Conservation (phyloP, 371 early-diverging fungal genomes). For the Lichtheimia hyalospora region DNA sequence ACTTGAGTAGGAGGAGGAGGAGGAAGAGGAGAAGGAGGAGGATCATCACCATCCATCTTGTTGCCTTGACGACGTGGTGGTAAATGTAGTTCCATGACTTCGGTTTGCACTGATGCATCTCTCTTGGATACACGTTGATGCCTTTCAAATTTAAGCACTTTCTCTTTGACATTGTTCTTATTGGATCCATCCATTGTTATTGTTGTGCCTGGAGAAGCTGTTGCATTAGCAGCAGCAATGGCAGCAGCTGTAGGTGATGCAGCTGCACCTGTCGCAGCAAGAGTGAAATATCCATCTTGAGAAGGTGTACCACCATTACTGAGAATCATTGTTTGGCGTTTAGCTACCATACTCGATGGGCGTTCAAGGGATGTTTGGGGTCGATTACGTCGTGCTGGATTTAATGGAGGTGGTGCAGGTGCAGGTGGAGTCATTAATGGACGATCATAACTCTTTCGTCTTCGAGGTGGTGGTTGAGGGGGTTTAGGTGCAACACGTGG, state of each 20-base stretch:
- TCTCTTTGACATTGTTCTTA: background rate
- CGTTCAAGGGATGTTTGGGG: slow-evolving; percentile 11
- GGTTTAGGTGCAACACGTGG: slow-evolving; percentile 40
- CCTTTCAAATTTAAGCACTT: background rate
- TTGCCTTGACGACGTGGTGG: too few species aligned
- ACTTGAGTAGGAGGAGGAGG: too few species aligned
- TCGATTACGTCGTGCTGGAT: background rate
- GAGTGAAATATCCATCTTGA: slow-evolving; percentile 22
- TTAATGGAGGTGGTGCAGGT: background rate
- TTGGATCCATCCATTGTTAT: too few species aligned
- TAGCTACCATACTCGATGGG: slow-evolving; percentile 29
- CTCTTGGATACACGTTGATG: background rate
- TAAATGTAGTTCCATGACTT: too few species aligned
- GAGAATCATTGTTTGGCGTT: slow-evolving; percentile 23
- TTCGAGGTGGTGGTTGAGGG: slow-evolving; percentile 12
- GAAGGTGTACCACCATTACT: slow-evolving; percentile 1
- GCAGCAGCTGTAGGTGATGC: slow-evolving; percentile 4
- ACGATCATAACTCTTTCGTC: too few species aligned
- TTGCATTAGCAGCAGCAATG: slow-evolving; percentile 34
- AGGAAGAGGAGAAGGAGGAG: too few species aligned
- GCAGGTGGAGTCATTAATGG: background rate
- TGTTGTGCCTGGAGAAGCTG: slow-evolving; percentile 10
- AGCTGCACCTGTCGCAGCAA: slow-evolving; percentile 12
- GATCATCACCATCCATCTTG: too few species aligned
- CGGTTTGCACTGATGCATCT: too few species aligned